Conservation (phyloP, 371 early-diverging fungal genomes). For the Mucor ambiguus region DNA sequence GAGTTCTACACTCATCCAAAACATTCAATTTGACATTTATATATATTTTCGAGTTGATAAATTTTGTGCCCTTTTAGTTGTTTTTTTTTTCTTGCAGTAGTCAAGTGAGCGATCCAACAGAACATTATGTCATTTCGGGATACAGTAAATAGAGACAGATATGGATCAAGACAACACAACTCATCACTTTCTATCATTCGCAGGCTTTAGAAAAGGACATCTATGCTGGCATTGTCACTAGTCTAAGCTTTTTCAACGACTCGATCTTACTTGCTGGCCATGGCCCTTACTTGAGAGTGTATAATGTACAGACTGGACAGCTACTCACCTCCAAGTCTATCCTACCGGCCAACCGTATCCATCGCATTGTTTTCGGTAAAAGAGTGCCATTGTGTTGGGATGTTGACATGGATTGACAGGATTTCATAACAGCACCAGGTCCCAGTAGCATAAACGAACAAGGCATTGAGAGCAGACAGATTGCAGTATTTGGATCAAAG, state of each 20-base stretch:
- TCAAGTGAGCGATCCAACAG: background rate
- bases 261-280: conserved; percentile 61
- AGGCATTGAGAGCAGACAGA: conserved; percentile 13
- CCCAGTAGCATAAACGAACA: background rate
- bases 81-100: too few species aligned
- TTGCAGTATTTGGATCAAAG: conserved; percentile 53
- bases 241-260: conserved; percentile 55
- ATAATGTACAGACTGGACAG: conserved; percentile 48
- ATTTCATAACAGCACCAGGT: background rate
- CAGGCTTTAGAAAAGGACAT: conserved; percentile 39
- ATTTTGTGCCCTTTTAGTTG: background rate
- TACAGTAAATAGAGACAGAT: background rate
- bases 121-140: background rate
- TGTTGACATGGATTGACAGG: too few species aligned
- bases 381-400: background rate
- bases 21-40: background rate
- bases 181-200: background rate
- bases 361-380: conserved; percentile 61
- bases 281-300: conserved; percentile 63
- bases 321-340: conserved; percentile 40
- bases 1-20: background rate
- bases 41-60: background rate
- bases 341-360: conserved; percentile 54
- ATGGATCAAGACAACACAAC: background rate
- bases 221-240: conserved; percentile 58